phyloP scores from a whole-genome alignment of 768 basidiomycete species.

The Filobasidium wieringae region DNA sequence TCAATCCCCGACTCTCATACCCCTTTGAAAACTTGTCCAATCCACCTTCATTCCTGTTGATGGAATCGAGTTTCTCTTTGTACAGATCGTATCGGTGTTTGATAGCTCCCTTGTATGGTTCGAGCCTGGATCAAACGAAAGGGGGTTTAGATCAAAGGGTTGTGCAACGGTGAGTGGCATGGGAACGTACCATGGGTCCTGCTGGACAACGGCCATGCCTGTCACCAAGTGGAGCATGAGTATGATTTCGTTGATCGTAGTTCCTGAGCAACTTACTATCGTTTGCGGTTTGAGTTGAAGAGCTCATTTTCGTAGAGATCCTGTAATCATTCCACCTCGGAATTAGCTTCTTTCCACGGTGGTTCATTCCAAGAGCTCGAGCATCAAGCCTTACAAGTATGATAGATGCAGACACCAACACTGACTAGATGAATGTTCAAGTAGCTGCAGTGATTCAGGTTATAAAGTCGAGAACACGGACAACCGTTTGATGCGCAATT shows the following conservation, averaged over 20 bases:
- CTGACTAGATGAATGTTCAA: too few species aligned
- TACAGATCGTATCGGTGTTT: slow-evolving; percentile 34
- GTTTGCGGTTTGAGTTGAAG: background rate
- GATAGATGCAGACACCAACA: too few species aligned
- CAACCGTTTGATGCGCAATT: background rate
- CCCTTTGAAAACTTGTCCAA: slow-evolving; percentile 66
- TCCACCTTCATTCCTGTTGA: slow-evolving; percentile 71
- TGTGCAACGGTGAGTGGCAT: background rate
- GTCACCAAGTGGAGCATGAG: background rate
- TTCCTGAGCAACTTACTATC: background rate
- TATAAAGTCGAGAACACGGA: background rate
- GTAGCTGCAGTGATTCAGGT: background rate
- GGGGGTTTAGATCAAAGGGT: background rate
- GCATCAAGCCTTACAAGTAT: too few species aligned
- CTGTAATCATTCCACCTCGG: background rate
- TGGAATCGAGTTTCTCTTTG: slow-evolving; percentile 39
- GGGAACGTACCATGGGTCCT: slow-evolving; percentile 37
- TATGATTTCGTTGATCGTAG: background rate
- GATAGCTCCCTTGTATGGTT: slow-evolving; percentile 37
- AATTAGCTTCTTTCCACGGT: background rate
- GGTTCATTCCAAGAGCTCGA: background rate
- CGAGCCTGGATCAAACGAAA: slow-evolving; percentile 28
- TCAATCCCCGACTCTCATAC: slow-evolving; percentile 64
- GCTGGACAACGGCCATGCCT: slow-evolving; percentile 31
- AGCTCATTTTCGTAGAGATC: background rate